A percentile compares a stretch with the other conserved stretches of the same genome.
These are phyloP conservation scores for Sporothrix sp. DNA, from an alignment of 2,329 filamentous ascomycete species.

Conservation along the genomic window DNA sequence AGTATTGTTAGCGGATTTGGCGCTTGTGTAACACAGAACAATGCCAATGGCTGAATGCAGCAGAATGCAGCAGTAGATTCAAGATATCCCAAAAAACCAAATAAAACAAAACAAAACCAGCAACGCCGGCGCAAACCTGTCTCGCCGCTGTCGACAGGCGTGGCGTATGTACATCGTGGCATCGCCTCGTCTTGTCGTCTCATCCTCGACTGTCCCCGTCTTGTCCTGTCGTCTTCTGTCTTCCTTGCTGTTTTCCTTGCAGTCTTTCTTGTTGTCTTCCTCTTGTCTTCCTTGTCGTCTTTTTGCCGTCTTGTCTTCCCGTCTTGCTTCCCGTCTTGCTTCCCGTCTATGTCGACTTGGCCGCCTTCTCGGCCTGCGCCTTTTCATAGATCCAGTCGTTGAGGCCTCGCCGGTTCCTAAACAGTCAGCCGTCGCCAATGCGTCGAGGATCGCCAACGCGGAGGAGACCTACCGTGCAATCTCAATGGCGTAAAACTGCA, in stretches of 20 bases:
- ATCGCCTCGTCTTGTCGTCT: neutral
- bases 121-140: neutral
- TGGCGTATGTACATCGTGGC: neutral
- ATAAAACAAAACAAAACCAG: neutral
- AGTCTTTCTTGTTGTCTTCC: neutral
- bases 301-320: neutral
- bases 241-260: neutral
- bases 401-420: slow-evolving; percentile 73
- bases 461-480: slow-evolving; percentile 31
- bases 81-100: too few relatives aligned
- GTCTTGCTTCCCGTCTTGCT: neutral
- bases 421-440: slow-evolving; percentile 57
- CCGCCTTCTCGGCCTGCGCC: slow-evolving; percentile 49
- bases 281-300: neutral
- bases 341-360: too few relatives aligned
- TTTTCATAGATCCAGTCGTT: slow-evolving; percentile 98
- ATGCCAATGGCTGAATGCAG: neutral
- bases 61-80: too few relatives aligned
- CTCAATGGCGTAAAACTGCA: slow-evolving; percentile 48
- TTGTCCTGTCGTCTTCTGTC: neutral
- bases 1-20: neutral
- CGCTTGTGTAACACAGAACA: too few relatives aligned
- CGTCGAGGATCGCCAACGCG: neutral
- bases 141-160: neutral
- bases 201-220: neutral